Base-by-base conservation (phyloP, 2,329 filamentous ascomycete species). In the Pseudohalonectria lignicola region DNA sequence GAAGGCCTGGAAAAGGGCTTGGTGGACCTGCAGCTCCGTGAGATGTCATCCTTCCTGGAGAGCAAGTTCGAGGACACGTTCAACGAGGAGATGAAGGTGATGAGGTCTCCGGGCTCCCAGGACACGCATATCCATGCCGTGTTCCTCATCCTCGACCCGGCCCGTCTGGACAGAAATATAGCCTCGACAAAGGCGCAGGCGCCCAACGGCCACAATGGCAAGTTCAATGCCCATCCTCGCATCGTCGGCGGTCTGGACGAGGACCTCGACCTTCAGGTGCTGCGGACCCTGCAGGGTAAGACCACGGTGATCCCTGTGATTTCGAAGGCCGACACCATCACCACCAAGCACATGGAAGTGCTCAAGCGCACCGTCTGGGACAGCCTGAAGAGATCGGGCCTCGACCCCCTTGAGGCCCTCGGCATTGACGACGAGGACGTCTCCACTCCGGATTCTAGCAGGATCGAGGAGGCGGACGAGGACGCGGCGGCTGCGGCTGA, bases 31-130 rank as follows among this genome's bases (percentile, higher is more conserved):
- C 92, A 98, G 61, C 69, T 98, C 47, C 79, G 88, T 43, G 86
- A 94, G 56, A 88, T 96, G 68, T 81, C 83, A 25, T 74, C 82
- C 8, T 98, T 98, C 63, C 68, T 98, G 42, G 92, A 98, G 67
- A 90, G 83, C 67, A 96, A 96, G 60, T 98, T 98, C 50, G 90
- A 98, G 58, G 92, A 98, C 53, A 96, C 92, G 0, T 94, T 98
- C 56, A 78, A 78, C 35, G 92, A 98, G 62, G 92, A 98, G 66
- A 94, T 94, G 74, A 96, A 95, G 67, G 88, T 98, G 34, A 72
- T 95, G 44, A 83, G 92, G 51, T 87, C 88, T 38, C 90, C 92
- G 19, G 90, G 88, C 40, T 83, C 86, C 46, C 85, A 87, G 56
- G 92, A 98, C 64, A 95, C 90, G 36, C 92, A 98, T 59, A 94